Evolutionary conservation across 2,329 filamentous ascomycete genomes (phyloP), one percentile per base, ranked within the genome.

Genomic region (Pseudomassariella vexata): DNA sequence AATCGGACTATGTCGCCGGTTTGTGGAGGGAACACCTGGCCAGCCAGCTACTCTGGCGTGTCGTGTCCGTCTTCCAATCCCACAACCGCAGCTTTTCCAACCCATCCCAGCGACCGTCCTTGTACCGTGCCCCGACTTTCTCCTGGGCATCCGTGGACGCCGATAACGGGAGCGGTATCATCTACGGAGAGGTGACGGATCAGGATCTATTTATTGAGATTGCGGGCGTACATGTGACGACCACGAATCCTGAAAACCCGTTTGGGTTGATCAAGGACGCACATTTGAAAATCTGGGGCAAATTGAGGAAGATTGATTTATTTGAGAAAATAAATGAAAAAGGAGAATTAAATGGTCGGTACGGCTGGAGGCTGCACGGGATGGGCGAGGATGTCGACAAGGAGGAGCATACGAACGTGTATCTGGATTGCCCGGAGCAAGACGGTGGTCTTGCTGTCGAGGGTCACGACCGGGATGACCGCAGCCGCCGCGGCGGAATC

Each of bases 401-500:
- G 7, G 27, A 29, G 10, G n/a, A 21, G 5, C 27, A 29, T 5
- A 29, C 27, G 17, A 29, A 29, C 27, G 12, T 29, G 11, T 29
- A 6, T 3, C 27, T 29, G 0, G 27, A 29, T 9, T 15, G 19
- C n/a, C n/a, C n/a, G 3, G 27, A 18, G 18, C 2, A 19, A 1
- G 16, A 29, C 19, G 19, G 15, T n/a, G n/a, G n/a, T n/a, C n/a
- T n/a, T n/a, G n/a, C n/a, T n/a, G n/a, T n/a, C n/a, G n/a, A n/a
- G n/a, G n/a, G n/a, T n/a, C n/a, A n/a, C n/a, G n/a, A n/a, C n/a
- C n/a, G n/a, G n/a, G n/a, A n/a, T n/a, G n/a, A n/a, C n/a, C n/a
- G n/a, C n/a, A n/a, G n/a, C n/a, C n/a, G n/a, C n/a, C n/a, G n/a
- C n/a, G n/a, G n/a, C n/a, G n/a, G n/a, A n/a, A n/a, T n/a, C n/a